A percentile compares a stretch with the other conserved stretches of the same genome.
Evolutionary conservation across 441 rosid species (phyloP).

Genomic region (Euphorbia celastroides): DNA sequence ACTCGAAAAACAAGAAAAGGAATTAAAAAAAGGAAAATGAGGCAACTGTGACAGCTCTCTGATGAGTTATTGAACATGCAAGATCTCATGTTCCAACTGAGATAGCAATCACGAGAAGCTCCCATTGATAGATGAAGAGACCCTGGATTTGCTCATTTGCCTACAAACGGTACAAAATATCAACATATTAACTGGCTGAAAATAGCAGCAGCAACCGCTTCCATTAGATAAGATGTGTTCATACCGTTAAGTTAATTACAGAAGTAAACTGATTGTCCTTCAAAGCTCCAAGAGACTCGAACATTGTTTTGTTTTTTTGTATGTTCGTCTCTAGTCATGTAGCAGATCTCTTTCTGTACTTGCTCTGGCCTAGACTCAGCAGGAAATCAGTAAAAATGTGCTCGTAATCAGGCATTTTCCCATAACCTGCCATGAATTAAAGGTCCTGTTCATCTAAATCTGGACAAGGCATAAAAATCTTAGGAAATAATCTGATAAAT

Average conservation of each 20-base stretch:
- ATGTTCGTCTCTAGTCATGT: background rate
- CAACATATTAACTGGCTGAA: slow-evolving; percentile 6
- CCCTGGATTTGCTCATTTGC: slow-evolving; percentile 17
- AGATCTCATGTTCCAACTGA: slow-evolving; percentile 1
- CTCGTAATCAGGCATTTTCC: slow-evolving; percentile 85
- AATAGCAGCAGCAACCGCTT: slow-evolving; percentile 1
- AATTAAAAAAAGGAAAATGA: background rate
- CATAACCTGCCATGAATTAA: slow-evolving; percentile 51
- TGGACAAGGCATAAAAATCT: background rate
- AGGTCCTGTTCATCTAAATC: slow-evolving; percentile 1
- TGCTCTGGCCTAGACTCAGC: slow-evolving; percentile 36
- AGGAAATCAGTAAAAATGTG: slow-evolving; percentile 76
- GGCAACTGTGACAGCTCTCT: background rate
- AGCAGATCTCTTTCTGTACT: slow-evolving; percentile 31
- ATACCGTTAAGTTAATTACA: slow-evolving; percentile 23
- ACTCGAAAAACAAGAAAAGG: background rate
- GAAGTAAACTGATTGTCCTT: slow-evolving; percentile 16
- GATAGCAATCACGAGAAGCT: background rate
- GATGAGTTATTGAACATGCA: slow-evolving; percentile 8
- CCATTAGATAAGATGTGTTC: slow-evolving; percentile 15
- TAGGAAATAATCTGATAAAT: background rate
- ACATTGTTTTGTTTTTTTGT: slow-evolving; percentile 5
- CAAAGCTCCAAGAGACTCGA: slow-evolving; percentile 10
- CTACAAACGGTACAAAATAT: slow-evolving; percentile 17
- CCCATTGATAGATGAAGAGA: background rate